Base-by-base conservation (phyloP, 2,329 filamentous ascomycete genomes). In the Cladosporium austrohemisphaericum region DNA sequence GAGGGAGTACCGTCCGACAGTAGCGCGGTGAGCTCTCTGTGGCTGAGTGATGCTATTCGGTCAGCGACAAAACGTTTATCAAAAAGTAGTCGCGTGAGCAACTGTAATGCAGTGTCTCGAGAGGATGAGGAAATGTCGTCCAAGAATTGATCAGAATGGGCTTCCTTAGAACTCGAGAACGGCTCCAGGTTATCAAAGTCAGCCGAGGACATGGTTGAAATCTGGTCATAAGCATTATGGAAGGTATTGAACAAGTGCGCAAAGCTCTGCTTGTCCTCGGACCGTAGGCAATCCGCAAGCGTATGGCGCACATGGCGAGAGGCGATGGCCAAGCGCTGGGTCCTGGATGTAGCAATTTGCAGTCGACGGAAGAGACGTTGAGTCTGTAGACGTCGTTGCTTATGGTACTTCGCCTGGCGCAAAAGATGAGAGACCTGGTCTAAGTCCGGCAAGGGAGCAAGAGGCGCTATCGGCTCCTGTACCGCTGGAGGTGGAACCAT, bases 51-150 rank as follows among this genome's bases (percentile, higher is more conserved):
- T 65, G 83, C 83, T 56, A 98, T 78, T 56, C 91, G 82, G 55
- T 86, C 83, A 61, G 92, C 88, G 67, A 98, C 69, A 69, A 94
- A 97, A 61, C 91, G 84, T 29, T 89, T 84, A 66, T 95, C 91
- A 55, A 86, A 90, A 59, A 92, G 83, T 55, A 96, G 79, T 68
- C 88, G 81, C 41, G 81, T 84, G 59, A 97, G 72, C 63, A 97
- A 92, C 54, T 83, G 80, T 51, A 96, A 66, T 52, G 96, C 81
- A 35, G 84, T 81, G 53, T 88, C 81, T 63, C 88, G 78, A 49
- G 88, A 83, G 54, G 85, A 83, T 50, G 81, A 75, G 44, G 90
- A 87, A 41, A 97, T 79, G 61, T 90, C 83, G 65, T 86, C 80
- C 57, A 77, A 64, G 65, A 74, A 72, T 57, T 31, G 37, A 35